These are phyloP conservation scores for Parachaetomium inaequale DNA, from an alignment of 495 filamentous ascomycete species.

Conservation along the genomic window DNA sequence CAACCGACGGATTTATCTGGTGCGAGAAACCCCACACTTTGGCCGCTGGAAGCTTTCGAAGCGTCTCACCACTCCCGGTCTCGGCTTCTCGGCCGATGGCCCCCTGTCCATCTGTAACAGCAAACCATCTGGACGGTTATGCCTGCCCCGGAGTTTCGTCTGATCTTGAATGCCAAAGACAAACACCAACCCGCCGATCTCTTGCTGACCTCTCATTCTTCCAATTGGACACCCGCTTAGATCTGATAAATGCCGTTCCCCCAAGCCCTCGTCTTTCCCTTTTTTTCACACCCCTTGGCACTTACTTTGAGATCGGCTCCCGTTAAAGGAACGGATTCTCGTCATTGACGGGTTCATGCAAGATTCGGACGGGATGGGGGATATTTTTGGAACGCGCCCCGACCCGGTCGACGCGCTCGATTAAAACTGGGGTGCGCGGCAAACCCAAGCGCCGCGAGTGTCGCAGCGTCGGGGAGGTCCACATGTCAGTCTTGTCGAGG, in stretches of 20 bases:
- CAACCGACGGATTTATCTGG: not conserved
- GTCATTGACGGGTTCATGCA: not conserved
- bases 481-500: not conserved
- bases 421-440: not conserved
- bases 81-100: not conserved
- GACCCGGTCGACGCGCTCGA: not conserved
- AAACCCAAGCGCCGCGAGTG: not conserved
- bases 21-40: not conserved
- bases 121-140: not conserved
- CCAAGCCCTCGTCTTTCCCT: not conserved
- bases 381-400: constrained; percentile 1
- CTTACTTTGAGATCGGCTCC: not conserved
- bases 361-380: not conserved
- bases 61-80: not conserved
- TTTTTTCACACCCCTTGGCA: not conserved
- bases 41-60: not conserved
- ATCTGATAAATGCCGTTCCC: not conserved
- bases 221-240: not conserved
- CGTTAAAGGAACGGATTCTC: not conserved
- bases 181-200: not conserved
- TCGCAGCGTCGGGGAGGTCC: not conserved
- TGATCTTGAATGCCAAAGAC: not conserved
- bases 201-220: not conserved
- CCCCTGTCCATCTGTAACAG: constrained; percentile 7
- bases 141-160: not conserved